A percentile compares a stretch with the other conserved stretches of the same genome.
These are phyloP conservation scores for Colletotrichum tanaceti DNA, from an alignment of 2,329 filamentous ascomycete species.

Conservation along the genomic window DNA sequence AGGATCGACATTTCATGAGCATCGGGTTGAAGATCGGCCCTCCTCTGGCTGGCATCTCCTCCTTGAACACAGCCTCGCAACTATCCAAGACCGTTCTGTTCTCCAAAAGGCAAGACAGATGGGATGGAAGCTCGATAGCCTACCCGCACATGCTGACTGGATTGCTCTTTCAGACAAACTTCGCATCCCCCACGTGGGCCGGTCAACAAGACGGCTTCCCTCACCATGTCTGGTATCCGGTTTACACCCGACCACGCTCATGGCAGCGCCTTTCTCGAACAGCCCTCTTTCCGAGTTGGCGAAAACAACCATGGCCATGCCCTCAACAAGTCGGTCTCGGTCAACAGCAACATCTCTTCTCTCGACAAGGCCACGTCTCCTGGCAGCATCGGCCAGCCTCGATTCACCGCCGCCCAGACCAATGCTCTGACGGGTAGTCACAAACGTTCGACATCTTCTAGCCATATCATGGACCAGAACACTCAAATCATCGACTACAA, in stretches of 20 bases:
- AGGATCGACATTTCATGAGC: neutral
- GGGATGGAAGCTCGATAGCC: too few species aligned
- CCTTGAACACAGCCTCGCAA: neutral
- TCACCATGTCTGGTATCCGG: neutral
- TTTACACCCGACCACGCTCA: neutral
- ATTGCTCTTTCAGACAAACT: neutral
- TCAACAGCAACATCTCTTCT: too few species aligned
- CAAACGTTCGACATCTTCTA: neutral
- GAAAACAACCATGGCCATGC: neutral
- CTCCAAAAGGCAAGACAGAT: neutral
- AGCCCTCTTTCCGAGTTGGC: neutral
- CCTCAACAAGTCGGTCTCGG: too few species aligned
- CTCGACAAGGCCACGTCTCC: neutral
- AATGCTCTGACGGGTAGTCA: neutral
- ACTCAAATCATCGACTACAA: neutral
- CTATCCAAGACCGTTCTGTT: neutral
- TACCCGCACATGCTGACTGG: too few species aligned
- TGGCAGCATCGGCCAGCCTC: neutral
- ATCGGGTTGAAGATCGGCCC: neutral
- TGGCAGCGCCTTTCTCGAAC: neutral
- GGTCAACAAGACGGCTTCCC: too few species aligned
- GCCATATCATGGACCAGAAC: slow-evolving; percentile 8
- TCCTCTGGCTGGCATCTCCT: neutral
- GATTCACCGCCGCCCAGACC: too few species aligned
- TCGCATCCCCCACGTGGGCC: neutral